Percentiles rank a stretch among this genome's conserved stretches.
Evolutionary conservation across 2,329 filamentous ascomycete genomes (phyloP).

Genomic region (Trichophyton schoenleinii): DNA sequence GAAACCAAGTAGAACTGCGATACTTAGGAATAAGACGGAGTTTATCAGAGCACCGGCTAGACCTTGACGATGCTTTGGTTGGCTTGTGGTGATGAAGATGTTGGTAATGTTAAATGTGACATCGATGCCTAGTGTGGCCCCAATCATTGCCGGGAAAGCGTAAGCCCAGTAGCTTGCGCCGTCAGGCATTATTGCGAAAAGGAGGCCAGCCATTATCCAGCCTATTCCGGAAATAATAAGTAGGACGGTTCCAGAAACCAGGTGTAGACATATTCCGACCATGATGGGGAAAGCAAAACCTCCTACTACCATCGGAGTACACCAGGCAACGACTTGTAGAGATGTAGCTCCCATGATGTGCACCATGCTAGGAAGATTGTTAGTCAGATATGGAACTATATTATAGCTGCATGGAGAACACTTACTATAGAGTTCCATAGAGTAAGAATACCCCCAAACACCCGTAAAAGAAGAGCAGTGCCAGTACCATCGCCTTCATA

Average conservation of each 20-base stretch:
- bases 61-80: slow-evolving; percentile 55
- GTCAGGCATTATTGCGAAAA: slow-evolving; percentile 53
- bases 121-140: slow-evolving; percentile 60
- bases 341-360: slow-evolving; percentile 47
- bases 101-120: slow-evolving; percentile 64
- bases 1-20: slow-evolving; percentile 59
- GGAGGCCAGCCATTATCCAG: slow-evolving; percentile 45
- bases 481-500: slow-evolving; percentile 51
- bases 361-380: slow-evolving; percentile 38
- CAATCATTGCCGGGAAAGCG: slow-evolving; percentile 51
- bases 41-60: slow-evolving; percentile 61
- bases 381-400: slow-evolving; percentile 1
- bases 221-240: slow-evolving; percentile 50
- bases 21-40: slow-evolving; percentile 56
- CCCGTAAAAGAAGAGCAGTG: slow-evolving; percentile 56
- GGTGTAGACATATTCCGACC: slow-evolving; percentile 56
- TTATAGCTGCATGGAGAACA: slow-evolving; percentile 3
- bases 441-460: slow-evolving; percentile 56
- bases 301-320: slow-evolving; percentile 53
- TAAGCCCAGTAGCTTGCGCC: slow-evolving; percentile 57
- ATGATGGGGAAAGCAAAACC: slow-evolving; percentile 52
- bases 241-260: slow-evolving; percentile 50
- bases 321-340: slow-evolving; percentile 56
- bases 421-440: slow-evolving; percentile 57
- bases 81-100: slow-evolving; percentile 62